Evolutionary conservation across 2,329 filamentous ascomycete species (phyloP), one percentile per base, ranked within the genome.

Genomic region (Alternaria rosae): DNA sequence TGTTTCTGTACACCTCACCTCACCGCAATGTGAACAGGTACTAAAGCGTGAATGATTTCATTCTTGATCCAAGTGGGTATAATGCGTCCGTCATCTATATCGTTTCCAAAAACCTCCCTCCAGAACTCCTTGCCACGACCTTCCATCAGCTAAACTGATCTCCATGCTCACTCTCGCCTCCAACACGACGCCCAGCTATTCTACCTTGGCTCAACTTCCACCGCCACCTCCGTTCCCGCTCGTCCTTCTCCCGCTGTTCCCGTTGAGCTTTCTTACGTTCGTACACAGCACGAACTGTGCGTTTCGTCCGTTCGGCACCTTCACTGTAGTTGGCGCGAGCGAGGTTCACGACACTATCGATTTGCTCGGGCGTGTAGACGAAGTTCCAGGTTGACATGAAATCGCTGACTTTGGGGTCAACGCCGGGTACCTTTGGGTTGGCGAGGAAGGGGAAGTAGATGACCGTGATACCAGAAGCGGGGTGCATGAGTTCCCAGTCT

Each of bases 331-430:
- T 99, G 11, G 92, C 92, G 57, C 88, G 86, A 1, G 95, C 94
- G 26, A 99, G 85, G 6, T 86, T 85, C 3, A 97, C 91, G 0
- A 97, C 93, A 25, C 88, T 87, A 70, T 98, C 94, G 54, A 99
- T 89, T 78, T 99, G 91, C 59, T 95, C 90, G 0, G 93, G 90
- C 2, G 92, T 96, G 78, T 98, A 99, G 28, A 97, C 89, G 76
- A 98, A 98, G 76, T 99, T 99, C 95, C 95, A 99, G 0, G 95
- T 99, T 69, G 89, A 92, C 83, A 98, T 88, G 79, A 93, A 98
- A 62, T 97, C 93, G 55, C 88, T 91, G 3, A 86, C 87, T 23
- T 89, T 89, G 0, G 95, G 95, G 69, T 97, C 91, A n/a, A 98
- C 90, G 44, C 88, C 91, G 0, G 89, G 86, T 0, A 93, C 90